Base-by-base conservation (phyloP, 2,329 filamentous ascomycete species). In the Beauveria australis region DNA sequence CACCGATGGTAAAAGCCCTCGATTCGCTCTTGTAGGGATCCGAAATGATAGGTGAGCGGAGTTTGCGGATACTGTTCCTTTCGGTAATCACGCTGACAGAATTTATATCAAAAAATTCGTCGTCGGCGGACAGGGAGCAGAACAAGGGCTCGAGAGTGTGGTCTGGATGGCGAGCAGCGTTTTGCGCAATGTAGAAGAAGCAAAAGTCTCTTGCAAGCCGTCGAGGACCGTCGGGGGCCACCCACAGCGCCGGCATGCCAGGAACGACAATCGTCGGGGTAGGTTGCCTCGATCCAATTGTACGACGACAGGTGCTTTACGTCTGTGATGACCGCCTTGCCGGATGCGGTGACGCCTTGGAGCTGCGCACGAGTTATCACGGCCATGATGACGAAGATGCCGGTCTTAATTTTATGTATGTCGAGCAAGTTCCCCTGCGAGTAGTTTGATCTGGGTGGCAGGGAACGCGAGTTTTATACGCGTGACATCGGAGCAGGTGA, bases 21-120 rank as follows among this genome's bases (percentile, higher is more conserved):
- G 68, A 64, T 18, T 64, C 62, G 37, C 69, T 62, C 46, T 60
- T 67, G 26, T 49, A 59, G 2, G 65, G 62, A 7, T 19, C 55
- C 1, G 71, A 70, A 40, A 74, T 67, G 53, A 79, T 62, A 62
- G 81, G 79, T 2, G 70, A 69, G 1, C 81, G 69, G 22, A 81
- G 74, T 66, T 81, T 81, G 33, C 78, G 75, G 55, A 81, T 72
- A 55, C 77, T 79, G 66, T 78, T 79, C 33, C 76, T 68, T 63
- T 80, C 78, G 3, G 73, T 77, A 22, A 81, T 69, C 12, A 81
- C 60, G 63, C 80, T 74, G 52, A 76, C 63, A 0, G 65, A 46
- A 26, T 64, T 30, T 18, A 80, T 66, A 56, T 79, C 70, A 53
- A 76, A 77, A 0, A 67, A 67, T 12, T 78, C 75, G 24, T 77